Percentiles rank a stretch among this genome's conserved stretches.
Conservation (phyloP, 2,329 filamentous ascomycete genomes). For the Trichoderma semiorbis region DNA sequence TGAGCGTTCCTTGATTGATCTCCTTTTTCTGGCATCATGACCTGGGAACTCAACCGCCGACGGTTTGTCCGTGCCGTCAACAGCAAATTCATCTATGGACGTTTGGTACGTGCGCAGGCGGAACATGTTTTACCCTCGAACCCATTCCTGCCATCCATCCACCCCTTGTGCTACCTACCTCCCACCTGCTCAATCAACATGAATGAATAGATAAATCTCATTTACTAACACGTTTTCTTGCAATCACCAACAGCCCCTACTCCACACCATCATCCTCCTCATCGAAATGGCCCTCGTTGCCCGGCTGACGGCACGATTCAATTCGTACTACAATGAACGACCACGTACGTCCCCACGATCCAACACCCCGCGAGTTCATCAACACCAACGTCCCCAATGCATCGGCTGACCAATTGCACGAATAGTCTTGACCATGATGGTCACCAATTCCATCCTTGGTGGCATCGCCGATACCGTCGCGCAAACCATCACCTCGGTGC, state of each 20-base stretch:
- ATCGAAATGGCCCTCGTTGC: constrained; percentile 85
- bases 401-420: not conserved
- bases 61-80: constrained; percentile 62
- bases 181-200: not conserved
- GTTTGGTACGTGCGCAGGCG: constrained; percentile 57
- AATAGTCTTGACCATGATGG: constrained; percentile 96
- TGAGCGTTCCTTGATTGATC: not conserved
- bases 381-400: not conserved
- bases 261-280: constrained; percentile 80
- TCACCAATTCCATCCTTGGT: constrained; percentile 93
- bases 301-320: constrained; percentile 81
- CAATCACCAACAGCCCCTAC: constrained; percentile 64
- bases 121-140: not conserved
- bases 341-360: constrained; percentile 56
- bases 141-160: not conserved
- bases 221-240: not conserved
- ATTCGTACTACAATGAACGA: constrained; percentile 86
- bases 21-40: constrained; percentile 39
- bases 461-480: constrained; percentile 96
- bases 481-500: constrained; percentile 83
- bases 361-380: not conserved
- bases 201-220: not conserved
- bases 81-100: constrained; percentile 66
- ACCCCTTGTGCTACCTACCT: constrained; percentile 2
- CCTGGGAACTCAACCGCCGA: constrained; percentile 57